Percentiles rank a stretch among this genome's conserved stretches.
phyloP scores from a whole-genome alignment of 148 eudicot species.

The Pharnaceum exiguum region DNA sequence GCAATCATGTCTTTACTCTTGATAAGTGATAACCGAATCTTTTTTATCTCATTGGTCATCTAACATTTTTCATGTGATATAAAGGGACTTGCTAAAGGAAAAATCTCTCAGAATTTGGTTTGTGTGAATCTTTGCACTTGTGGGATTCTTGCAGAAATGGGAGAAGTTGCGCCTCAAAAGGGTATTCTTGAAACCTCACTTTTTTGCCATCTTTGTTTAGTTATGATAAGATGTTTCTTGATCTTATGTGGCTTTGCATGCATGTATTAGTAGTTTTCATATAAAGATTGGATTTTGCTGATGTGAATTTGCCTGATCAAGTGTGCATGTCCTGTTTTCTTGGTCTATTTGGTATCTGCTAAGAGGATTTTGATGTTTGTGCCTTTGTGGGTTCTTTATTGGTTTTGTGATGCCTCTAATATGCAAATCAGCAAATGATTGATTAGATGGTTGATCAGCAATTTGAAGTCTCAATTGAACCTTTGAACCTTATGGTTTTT shows the following conservation, averaged over 20 bases:
- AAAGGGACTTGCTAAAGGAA: background rate
- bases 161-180: constrained; percentile 18
- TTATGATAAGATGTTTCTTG: background rate
- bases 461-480: no score
- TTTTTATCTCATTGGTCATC: no score
- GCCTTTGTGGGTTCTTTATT: background rate
- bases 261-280: background rate
- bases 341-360: background rate
- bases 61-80: constrained; percentile 8
- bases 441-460: no score
- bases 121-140: background rate
- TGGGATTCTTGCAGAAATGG: constrained; percentile 16
- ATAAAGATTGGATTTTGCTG: background rate
- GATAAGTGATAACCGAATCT: no score
- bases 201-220: background rate
- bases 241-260: background rate
- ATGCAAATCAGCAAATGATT: no score
- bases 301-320: background rate
- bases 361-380: background rate
- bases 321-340: background rate
- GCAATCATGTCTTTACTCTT: no score
- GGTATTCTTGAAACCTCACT: constrained; percentile 2
- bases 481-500: no score
- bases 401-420: background rate
- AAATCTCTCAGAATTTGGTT: background rate